These are phyloP conservation scores for Aspergillus coremiiformis DNA, from an alignment of 495 filamentous ascomycete species.

Conservation along the genomic window DNA sequence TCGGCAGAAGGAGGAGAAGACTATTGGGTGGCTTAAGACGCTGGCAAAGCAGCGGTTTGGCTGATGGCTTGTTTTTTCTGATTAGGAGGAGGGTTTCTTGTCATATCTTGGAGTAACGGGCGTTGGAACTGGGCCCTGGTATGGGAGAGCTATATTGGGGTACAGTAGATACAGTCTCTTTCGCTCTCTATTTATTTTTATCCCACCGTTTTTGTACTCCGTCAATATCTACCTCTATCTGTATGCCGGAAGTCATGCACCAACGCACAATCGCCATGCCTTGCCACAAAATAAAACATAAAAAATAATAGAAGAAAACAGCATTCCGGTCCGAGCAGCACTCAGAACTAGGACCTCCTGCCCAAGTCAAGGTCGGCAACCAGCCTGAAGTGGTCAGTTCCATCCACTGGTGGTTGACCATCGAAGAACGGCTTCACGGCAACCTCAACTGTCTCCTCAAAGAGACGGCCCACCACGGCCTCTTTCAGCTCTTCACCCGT, in stretches of 20 bases:
- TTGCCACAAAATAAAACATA: background rate
- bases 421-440: constrained; percentile 60
- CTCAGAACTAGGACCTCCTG: constrained; percentile 17
- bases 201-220: too few relatives aligned
- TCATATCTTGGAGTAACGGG: too few relatives aligned
- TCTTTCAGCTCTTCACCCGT: constrained; percentile 66
- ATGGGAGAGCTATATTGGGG: too few relatives aligned
- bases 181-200: too few relatives aligned
- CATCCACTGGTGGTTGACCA: constrained; percentile 17
- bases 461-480: constrained; percentile 62
- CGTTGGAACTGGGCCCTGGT: too few relatives aligned
- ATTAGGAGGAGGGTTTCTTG: too few relatives aligned
- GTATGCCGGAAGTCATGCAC: background rate
- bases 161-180: too few relatives aligned
- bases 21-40: constrained; percentile 39
- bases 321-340: background rate
- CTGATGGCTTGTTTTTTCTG: constrained; percentile 8
- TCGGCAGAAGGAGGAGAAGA: constrained; percentile 37
- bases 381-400: constrained; percentile 38
- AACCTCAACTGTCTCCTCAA: constrained; percentile 60
- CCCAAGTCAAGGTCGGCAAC: constrained; percentile 61
- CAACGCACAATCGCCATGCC: background rate
- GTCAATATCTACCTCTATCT: too few relatives aligned
- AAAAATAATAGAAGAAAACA: too few relatives aligned
- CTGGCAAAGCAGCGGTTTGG: constrained; percentile 42